phyloP scores from a whole-genome alignment of 2,329 filamentous ascomycete species.

The Pezicula carpinea region DNA sequence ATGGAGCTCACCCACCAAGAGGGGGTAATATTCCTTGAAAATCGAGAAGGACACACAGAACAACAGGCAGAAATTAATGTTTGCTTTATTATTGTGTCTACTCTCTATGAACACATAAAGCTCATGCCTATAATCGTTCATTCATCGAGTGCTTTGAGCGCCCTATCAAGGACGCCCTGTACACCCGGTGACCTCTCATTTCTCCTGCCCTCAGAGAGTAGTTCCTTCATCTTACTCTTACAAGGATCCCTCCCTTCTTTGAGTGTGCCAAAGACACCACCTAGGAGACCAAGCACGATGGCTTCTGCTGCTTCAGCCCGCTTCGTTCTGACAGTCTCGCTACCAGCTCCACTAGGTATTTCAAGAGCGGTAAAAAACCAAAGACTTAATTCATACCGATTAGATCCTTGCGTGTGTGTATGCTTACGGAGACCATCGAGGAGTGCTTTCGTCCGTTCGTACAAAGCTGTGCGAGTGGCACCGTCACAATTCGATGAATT shows the following conservation, averaged over 20 bases:
- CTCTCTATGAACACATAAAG: too few species aligned
- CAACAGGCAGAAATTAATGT: too few species aligned
- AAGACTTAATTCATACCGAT: slow-evolving; percentile 16
- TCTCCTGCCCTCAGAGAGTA: slow-evolving; percentile 16
- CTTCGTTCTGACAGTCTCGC: slow-evolving; percentile 26
- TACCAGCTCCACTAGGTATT: slow-evolving; percentile 25
- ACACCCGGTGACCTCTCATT: slow-evolving; percentile 25
- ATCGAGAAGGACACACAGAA: too few species aligned
- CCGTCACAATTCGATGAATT: slow-evolving; percentile 24
- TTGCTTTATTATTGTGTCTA: too few species aligned
- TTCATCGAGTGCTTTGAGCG: slow-evolving; percentile 17
- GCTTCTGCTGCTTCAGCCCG: slow-evolving; percentile 27
- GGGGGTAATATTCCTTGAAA: too few species aligned
- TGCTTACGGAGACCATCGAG: slow-evolving; percentile 25
- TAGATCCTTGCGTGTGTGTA: slow-evolving; percentile 14
- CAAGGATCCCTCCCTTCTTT: slow-evolving; percentile 17
- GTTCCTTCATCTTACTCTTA: slow-evolving; percentile 16
- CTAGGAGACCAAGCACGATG: slow-evolving; percentile 20
- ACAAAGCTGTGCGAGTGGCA: slow-evolving; percentile 23
- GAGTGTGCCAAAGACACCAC: slow-evolving; percentile 24
- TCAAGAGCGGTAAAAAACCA: slow-evolving; percentile 24
- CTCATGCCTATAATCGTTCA: neutral
- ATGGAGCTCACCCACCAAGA: too few species aligned
- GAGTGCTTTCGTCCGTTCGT: slow-evolving; percentile 24
- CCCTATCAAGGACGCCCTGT: slow-evolving; percentile 18